Base-by-base conservation (phyloP, 208 protist species). In the Borovskyia barvae region DNA sequence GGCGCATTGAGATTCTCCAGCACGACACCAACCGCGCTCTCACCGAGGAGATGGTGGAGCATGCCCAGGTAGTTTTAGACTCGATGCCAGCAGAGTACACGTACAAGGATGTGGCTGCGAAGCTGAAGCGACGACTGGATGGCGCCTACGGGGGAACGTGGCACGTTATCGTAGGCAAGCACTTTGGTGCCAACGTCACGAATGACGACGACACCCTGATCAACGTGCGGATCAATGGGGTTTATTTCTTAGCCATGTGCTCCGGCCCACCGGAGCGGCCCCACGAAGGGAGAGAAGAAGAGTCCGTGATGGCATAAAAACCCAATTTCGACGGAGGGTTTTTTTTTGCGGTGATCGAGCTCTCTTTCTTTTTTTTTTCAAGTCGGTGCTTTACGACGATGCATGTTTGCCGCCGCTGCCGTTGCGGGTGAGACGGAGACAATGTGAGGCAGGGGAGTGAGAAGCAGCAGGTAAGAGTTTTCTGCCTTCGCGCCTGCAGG, bases 111-210 rank as follows among this genome's bases (percentile, higher is more conserved):
- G 63, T 92, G 5, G 81, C 90, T 1, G 57, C 58, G 1, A 53
- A 53, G 28, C 51, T 95, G 17, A 95, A 95, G 69, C 43, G 46
- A 22, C 78, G 85, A 22, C 66, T 93, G 28, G 90, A 95, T 47
- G 66, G 48, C 20, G 71, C 40, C 29, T 77, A 85, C 51, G 60
- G 75, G 11, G 81, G 82, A 5, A 92, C 84, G 7, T 95, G 90
- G 90, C 90, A 95, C 57, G 80, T 78, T 3, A 92, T 95, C 63
- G 84, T 85, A 1, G 90, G 90, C 24, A 76, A 72, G 25, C 72
- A 92, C 64, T 95, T 95, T 54, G 90, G 84, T 45, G 79, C 71
- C 26, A 95, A 95, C 72, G 80, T 93, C 9, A 93, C 90, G 17
- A 84, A 90, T 42, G 90, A 95, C 43, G 82, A 73, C 28, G 80